A percentile compares a stretch with the other conserved stretches of the same genome.
phyloP scores from a whole-genome alignment of 75 land plant species.

The Picea sitchensis region DNA sequence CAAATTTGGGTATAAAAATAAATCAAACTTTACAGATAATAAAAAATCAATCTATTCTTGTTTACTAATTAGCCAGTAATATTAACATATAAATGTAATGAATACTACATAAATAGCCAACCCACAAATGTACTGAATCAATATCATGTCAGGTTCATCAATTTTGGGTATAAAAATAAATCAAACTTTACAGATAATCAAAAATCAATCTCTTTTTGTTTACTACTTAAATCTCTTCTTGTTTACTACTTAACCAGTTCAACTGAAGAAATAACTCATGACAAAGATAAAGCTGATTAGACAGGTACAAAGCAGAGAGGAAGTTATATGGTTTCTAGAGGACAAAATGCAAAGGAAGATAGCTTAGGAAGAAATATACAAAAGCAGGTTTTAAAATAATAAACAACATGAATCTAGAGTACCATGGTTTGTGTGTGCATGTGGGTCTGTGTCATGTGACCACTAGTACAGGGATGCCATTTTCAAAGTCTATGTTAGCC shows the following conservation, averaged over 20 bases:
- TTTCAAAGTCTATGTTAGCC: no score
- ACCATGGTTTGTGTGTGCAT: no score
- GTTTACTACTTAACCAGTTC: background rate
- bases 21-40: background rate
- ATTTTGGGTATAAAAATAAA: background rate
- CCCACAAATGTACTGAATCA: conserved; percentile 1
- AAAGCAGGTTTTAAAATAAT: background rate
- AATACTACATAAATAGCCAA: background rate
- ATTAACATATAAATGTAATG: background rate
- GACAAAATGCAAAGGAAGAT: background rate
- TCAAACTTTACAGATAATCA: background rate
- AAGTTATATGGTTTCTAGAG: background rate
- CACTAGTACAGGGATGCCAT: no score
- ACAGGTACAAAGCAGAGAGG: background rate
- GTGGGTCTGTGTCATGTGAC: no score
- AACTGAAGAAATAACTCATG: background rate
- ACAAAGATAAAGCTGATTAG: background rate
- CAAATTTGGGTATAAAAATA: background rate
- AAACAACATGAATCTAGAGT: no score
- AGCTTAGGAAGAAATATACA: background rate
- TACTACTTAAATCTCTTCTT: no score
- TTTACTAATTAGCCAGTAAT: no score
- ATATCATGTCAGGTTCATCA: background rate
- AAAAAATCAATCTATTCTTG: background rate
- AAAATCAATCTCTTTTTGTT: background rate